These are phyloP conservation scores for Elsinoe fawcettii DNA, from an alignment of 2,329 filamentous ascomycete genomes.

Conservation along the genomic window DNA sequence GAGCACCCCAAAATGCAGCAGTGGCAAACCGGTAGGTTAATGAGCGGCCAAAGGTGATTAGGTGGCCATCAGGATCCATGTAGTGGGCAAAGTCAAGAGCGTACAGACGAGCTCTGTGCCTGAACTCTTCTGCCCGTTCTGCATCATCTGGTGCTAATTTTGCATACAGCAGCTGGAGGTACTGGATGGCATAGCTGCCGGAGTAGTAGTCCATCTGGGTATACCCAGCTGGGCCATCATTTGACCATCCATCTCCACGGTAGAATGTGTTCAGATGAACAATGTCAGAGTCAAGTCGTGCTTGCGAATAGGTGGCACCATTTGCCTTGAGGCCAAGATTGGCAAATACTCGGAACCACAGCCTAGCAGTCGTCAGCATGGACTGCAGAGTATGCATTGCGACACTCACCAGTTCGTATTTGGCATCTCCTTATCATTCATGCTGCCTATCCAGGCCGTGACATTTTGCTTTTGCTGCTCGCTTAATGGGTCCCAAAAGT, in stretches of 20 bases:
- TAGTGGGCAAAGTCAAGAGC: slow-evolving; percentile 69
- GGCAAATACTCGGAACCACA: slow-evolving; percentile 80
- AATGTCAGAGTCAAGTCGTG: slow-evolving; percentile 65
- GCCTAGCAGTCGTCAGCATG: slow-evolving; percentile 42
- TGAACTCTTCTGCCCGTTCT: slow-evolving; percentile 60
- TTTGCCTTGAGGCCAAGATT: slow-evolving; percentile 72
- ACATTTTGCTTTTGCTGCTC: slow-evolving; percentile 58
- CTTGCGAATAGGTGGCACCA: slow-evolving; percentile 61
- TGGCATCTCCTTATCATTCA: slow-evolving; percentile 66
- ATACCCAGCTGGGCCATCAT: slow-evolving; percentile 69
- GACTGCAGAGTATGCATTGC: background rate
- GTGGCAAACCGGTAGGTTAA: slow-evolving; percentile 79
- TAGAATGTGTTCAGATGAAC: slow-evolving; percentile 74
- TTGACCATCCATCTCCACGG: slow-evolving; percentile 70
- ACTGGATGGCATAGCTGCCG: slow-evolving; percentile 74
- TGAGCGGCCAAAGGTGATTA: slow-evolving; percentile 69
- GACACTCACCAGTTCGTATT: slow-evolving; percentile 55
- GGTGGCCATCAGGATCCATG: slow-evolving; percentile 62
- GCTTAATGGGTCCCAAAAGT: slow-evolving; percentile 59
- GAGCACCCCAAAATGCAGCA: slow-evolving; percentile 73
- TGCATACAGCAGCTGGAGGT: slow-evolving; percentile 68
- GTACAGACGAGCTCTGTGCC: slow-evolving; percentile 56
- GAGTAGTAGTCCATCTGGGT: slow-evolving; percentile 85
- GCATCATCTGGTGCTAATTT: slow-evolving; percentile 63
- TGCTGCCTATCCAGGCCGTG: slow-evolving; percentile 64